phyloP scores from a whole-genome alignment of 75 land plant species.

The Picea sitchensis region DNA sequence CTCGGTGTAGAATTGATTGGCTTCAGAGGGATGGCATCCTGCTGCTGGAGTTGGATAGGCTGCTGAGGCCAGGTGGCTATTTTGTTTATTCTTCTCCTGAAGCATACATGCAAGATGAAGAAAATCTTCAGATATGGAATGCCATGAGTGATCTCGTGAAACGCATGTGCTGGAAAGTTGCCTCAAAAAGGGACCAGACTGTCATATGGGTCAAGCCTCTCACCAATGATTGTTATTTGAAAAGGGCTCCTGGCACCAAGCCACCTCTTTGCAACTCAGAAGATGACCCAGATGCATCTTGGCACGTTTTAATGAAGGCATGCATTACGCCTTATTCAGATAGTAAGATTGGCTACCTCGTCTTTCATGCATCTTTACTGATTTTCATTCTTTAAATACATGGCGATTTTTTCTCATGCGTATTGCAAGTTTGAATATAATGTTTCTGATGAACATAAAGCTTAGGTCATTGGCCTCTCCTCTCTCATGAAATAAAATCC shows the following conservation, averaged over 20 bases:
- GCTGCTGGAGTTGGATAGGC: constrained; percentile 80
- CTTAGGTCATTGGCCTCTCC: too few relatives aligned
- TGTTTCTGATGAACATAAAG: too few relatives aligned
- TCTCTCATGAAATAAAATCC: too few relatives aligned
- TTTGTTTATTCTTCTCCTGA: constrained; percentile 93
- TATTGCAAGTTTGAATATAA: too few relatives aligned
- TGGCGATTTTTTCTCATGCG: too few relatives aligned
- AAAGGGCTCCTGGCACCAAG: constrained; percentile 21
- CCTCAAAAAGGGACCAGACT: constrained; percentile 74
- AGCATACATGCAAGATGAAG: constrained; percentile 84
- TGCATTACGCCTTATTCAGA: constrained; percentile 28
- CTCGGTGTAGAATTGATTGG: constrained; percentile 94
- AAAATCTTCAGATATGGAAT: constrained; percentile 67
- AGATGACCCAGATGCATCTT: constrained; percentile 31
- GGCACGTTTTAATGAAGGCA: constrained; percentile 32
- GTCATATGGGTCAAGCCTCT: constrained; percentile 61
- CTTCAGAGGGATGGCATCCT: constrained; percentile 87
- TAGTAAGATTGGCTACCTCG: constrained; percentile 1
- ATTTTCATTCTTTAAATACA: too few relatives aligned
- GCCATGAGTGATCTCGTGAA: constrained; percentile 71
- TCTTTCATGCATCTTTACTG: not conserved
- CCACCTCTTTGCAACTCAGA: constrained; percentile 28
- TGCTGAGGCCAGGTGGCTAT: constrained; percentile 90
- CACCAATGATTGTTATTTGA: constrained; percentile 34
- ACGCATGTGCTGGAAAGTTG: constrained; percentile 91